These are phyloP conservation scores for Agaricus blazei DNA, from an alignment of 768 basidiomycete species.

Conservation along the genomic window DNA sequence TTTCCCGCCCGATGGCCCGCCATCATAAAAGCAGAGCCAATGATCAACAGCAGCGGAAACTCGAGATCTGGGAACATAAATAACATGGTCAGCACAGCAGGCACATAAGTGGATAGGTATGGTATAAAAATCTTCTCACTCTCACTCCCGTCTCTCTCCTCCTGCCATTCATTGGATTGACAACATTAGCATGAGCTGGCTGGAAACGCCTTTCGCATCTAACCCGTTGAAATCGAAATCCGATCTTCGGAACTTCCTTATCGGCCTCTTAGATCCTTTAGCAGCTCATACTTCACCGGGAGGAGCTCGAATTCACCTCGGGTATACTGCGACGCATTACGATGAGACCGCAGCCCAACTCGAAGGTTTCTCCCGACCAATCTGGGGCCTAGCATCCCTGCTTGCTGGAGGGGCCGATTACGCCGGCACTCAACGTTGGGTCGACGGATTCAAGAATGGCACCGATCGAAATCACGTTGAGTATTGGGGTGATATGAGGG, in stretches of 20 bases:
- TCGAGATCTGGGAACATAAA: too few species aligned
- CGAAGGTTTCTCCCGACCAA: conserved; percentile 71
- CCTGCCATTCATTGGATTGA: neutral
- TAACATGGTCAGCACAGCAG: too few species aligned
- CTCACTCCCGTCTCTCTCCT: too few species aligned
- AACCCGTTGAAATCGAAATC: conserved; percentile 60
- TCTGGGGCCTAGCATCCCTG: conserved; percentile 70
- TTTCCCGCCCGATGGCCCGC: too few species aligned
- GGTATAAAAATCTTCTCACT: neutral
- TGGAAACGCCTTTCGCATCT: conserved; percentile 36
- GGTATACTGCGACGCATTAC: conserved; percentile 67
- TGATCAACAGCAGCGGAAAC: too few species aligned
- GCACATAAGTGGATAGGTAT: too few species aligned
- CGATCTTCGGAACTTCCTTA: conserved; percentile 53
- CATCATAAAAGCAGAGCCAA: too few species aligned
- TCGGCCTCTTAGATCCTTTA: conserved; percentile 59
- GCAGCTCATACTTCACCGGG: conserved; percentile 67
- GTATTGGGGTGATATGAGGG: conserved; percentile 73
- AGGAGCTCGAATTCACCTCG: conserved; percentile 66
- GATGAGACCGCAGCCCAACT: conserved; percentile 69
- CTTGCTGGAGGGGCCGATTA: conserved; percentile 62
- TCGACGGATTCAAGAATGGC: conserved; percentile 59
- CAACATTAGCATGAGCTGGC: conserved; percentile 26
- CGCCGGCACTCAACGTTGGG: conserved; percentile 55
- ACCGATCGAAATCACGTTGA: conserved; percentile 63